Evolutionary conservation across 2,329 filamentous ascomycete genomes (phyloP), one percentile per base, ranked within the genome.

Genomic region (Fusarium agapanthi): DNA sequence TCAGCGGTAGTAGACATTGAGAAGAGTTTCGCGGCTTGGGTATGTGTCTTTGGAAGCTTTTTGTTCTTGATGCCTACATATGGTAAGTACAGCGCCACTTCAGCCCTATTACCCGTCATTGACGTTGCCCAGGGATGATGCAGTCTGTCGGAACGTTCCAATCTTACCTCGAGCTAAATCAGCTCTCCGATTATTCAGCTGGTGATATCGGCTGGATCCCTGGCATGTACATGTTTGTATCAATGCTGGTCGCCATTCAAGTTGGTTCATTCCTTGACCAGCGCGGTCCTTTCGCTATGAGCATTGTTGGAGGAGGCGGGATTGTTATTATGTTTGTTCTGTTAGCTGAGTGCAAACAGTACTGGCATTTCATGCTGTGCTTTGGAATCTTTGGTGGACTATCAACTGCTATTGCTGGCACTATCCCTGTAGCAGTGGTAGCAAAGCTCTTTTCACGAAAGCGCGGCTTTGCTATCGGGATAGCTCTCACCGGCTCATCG

Each of bases 111-210:
- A 8, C 9, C 13, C 28, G 10, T 38, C 1, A 6, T 20, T 51
- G 18, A 65, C 26, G 5, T n/a, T 4, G 4, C 14, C 22, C 8
- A 67, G 64, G 64, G 1, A 67, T 67, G 64, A 67, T 67, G 64
- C 64, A 67, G 47, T 67, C 64, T 15, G 53, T 67, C 4, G 64
- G 64, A 24, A 66, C 62, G 1, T 67, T 24, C 14, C 64, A 67
- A 16, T 67, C 64, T 12, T 67, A 67, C 22, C 64, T 67, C 3
- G 64, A 66, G 22, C 15, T 67, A 4, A 66, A 67, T 20, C 64
- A 67, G 24, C 53, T 67, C 15, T 48, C 51, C 6, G 28, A 66
- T n/a, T 67, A 67, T 10, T 58, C 64, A 18, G 44, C 64, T 1
- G 64, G 61, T 6, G 64, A 67, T 4, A 45, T 67, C n/a, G 64